phyloP scores from a whole-genome alignment of 2,329 filamentous ascomycete species.

The Didymella pomorum region DNA sequence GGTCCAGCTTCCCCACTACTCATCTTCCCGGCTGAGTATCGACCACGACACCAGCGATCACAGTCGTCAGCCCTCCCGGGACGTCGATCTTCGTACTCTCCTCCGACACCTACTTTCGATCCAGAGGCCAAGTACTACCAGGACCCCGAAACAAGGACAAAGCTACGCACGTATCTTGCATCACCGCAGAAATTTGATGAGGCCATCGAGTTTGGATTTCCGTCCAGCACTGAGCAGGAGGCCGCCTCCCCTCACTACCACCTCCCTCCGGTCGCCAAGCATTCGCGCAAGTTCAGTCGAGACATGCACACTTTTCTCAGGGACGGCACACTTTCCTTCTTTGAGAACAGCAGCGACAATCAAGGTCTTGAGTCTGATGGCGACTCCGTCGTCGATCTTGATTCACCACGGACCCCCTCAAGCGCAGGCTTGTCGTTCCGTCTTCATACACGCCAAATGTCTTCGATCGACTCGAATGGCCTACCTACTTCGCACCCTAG shows the following conservation, averaged over 20 bases:
- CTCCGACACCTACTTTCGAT: slow-evolving; percentile 58
- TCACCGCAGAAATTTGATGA: slow-evolving; percentile 97
- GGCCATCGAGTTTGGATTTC: slow-evolving; percentile 92
- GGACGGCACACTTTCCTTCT: slow-evolving; percentile 62
- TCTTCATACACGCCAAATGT: slow-evolving; percentile 40
- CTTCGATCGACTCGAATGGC: slow-evolving; percentile 43
- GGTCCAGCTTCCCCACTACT: slow-evolving; percentile 55
- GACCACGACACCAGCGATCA: slow-evolving; percentile 44
- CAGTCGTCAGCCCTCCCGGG: slow-evolving; percentile 40
- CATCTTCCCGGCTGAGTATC: slow-evolving; percentile 29
- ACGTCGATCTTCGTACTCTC: slow-evolving; percentile 40
- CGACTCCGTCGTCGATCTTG: slow-evolving; percentile 45
- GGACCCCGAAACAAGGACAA: slow-evolving; percentile 86
- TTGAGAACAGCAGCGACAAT: slow-evolving; percentile 47
- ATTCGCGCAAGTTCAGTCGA: slow-evolving; percentile 56
- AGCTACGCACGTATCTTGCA: slow-evolving; percentile 83
- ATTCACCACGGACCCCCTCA: slow-evolving; percentile 50
- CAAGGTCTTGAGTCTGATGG: slow-evolving; percentile 44
- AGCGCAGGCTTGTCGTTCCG: slow-evolving; percentile 47
- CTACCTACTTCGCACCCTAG: slow-evolving; percentile 35
- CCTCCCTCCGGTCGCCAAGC: slow-evolving; percentile 46
- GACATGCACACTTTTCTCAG: slow-evolving; percentile 66
- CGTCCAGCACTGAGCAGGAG: slow-evolving; percentile 57
- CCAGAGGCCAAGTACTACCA: slow-evolving; percentile 82
- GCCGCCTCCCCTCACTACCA: slow-evolving; percentile 35